Base-by-base conservation (phyloP, 2,329 filamentous ascomycete genomes). In the Xylariales sp. region DNA sequence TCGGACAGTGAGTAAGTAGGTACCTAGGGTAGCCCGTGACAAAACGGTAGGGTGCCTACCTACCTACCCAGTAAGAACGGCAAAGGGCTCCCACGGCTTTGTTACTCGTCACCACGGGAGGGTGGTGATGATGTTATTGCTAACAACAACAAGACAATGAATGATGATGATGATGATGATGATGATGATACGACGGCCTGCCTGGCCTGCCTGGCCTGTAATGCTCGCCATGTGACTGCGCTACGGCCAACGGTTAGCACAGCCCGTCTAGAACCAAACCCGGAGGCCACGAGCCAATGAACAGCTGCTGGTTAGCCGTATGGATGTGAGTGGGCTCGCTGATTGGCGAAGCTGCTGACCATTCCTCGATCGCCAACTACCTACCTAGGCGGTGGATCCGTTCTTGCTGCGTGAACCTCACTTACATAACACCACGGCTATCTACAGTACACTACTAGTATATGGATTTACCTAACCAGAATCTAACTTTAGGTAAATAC, bases 221-320 rank as follows among this genome's bases (percentile, higher is more conserved):
- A 14, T 36, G n/a, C 28, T n/a, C 52, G 39, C 62, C 65, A 64
- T 68, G 62, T 68, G 65, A 68, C 65, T 39, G 1, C 49, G 12
- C 56, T 50, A 45, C 54, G 48, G 32, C 59, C 28, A 43, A 41
- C 49, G 14, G 55, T 57, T 54, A 46, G 56, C 18, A 64, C 50
- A 64, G 23, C 45, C 56, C 34, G 60, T n/a, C 30, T 36, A 64
- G 46, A 23, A 23, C 23, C 46, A 30, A 32, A 46, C 30, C 30
- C 41, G 34, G 28, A 39, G 39, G 10, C 23, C 1, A 43, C 32
- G 14, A 39, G 46, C 62, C 65, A 68, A 65, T 65, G 32, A 56
- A 39, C 50, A 45, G n/a, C 34, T 48, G 43, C 43, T 46, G 28
- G 43, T 23, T 23, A 34, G 55, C 34, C 4, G 28, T 16, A 54